A percentile compares a stretch with the other conserved stretches of the same genome.
Conservation (phyloP, 306 rosid genomes). For the Pyrus bretschneideri region DNA sequence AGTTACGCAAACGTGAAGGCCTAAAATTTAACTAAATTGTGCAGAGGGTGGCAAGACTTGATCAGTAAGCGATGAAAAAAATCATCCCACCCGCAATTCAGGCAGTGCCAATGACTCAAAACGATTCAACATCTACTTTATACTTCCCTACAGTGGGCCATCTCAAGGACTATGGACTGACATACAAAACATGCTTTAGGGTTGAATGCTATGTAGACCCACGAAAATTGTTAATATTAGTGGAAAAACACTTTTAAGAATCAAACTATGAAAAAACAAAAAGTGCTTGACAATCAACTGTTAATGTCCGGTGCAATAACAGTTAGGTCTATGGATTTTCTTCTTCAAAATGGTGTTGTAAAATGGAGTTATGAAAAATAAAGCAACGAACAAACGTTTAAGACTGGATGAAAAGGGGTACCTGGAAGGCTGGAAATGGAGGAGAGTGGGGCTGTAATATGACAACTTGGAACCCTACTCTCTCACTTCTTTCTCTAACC, state of each 20-base stretch:
- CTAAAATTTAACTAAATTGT: not conserved
- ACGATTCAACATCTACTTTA: slow-evolving; percentile 65
- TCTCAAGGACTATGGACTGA: slow-evolving; percentile 51
- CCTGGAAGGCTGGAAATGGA: slow-evolving; percentile 41
- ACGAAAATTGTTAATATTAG: no score
- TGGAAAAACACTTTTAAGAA: no score
- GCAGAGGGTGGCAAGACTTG: not conserved
- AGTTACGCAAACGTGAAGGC: not conserved
- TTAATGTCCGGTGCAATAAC: not conserved
- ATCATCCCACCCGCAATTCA: slow-evolving; percentile 54
- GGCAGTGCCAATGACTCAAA: slow-evolving; percentile 78
- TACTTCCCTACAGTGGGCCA: slow-evolving; percentile 88
- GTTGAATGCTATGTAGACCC: not conserved
- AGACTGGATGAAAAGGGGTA: slow-evolving; percentile 2
- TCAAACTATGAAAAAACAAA: no score
- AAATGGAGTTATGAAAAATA: not conserved
- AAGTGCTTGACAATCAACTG: no score
- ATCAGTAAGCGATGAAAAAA: not conserved
- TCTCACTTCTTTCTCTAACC: slow-evolving; percentile 43
- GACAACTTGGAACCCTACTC: slow-evolving; percentile 75
- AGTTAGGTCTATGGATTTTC: not conserved
- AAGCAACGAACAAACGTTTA: no score
- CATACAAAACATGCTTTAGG: slow-evolving; percentile 9
- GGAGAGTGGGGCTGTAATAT: slow-evolving; percentile 47
- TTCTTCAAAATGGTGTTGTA: no score